Evolutionary conservation across 331 rosid genomes (phyloP).

Genomic region (Rosa hybrid): DNA sequence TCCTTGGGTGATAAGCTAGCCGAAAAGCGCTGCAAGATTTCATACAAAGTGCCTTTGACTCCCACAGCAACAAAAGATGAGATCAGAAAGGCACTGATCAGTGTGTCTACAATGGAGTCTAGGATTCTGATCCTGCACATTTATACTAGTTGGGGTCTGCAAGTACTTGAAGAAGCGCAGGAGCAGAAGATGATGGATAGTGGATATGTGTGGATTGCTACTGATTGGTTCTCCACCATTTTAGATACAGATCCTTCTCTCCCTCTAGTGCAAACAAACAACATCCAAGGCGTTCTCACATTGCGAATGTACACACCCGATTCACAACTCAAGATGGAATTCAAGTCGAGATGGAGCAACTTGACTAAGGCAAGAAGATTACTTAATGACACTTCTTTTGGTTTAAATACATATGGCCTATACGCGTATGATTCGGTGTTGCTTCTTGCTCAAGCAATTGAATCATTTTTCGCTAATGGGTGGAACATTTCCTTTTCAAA

Average conservation of each 20-base stretch:
- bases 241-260: constrained; percentile 26
- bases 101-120: constrained; percentile 27
- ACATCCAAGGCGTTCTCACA: constrained; percentile 54
- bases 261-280: background rate
- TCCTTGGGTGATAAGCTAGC: constrained; percentile 39
- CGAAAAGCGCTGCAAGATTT: constrained; percentile 32
- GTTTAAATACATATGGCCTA: constrained; percentile 40
- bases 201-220: constrained; percentile 40
- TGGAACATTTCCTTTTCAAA: constrained; percentile 40
- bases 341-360: constrained; percentile 35
- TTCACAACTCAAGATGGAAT: constrained; percentile 19
- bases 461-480: constrained; percentile 22
- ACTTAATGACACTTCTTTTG: constrained; percentile 27
- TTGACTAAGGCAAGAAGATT: background rate
- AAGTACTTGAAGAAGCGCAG: constrained; percentile 16
- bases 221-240: constrained; percentile 36
- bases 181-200: constrained; percentile 24
- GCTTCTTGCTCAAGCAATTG: constrained; percentile 49
- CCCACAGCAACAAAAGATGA: constrained; percentile 10
- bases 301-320: constrained; percentile 46
- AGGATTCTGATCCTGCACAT: constrained; percentile 29
- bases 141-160: constrained; percentile 20
- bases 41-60: constrained; percentile 30
- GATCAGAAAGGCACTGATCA: constrained; percentile 1
- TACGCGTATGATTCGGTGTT: constrained; percentile 56